Percentiles rank a stretch among this genome's conserved stretches.
phyloP scores from a whole-genome alignment of 2,329 filamentous ascomycete genomes.

The Periconia sp. region DNA sequence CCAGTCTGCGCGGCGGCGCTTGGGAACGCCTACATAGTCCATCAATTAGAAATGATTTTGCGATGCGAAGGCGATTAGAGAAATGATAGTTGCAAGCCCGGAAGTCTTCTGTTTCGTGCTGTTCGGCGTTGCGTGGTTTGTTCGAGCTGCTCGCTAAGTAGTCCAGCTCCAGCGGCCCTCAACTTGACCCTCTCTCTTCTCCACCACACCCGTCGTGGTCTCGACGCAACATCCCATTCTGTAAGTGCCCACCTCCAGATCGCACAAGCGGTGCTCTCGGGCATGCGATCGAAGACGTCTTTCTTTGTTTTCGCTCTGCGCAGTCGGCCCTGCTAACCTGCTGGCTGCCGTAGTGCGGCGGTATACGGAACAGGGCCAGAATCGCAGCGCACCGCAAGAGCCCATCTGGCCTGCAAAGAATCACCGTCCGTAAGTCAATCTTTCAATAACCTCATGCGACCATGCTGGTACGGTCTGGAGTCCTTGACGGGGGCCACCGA shows the following conservation, averaged over 20 bases:
- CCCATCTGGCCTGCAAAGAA: conserved; percentile 30
- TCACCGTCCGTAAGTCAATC: conserved; percentile 41
- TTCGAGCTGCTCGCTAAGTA: conserved; percentile 29
- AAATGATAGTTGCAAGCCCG: conserved; percentile 20
- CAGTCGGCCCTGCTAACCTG: conserved; percentile 38
- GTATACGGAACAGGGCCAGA: conserved; percentile 42
- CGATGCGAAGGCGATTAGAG: conserved; percentile 24
- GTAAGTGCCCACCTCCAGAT: conserved; percentile 33
- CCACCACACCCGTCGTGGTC: conserved; percentile 29
- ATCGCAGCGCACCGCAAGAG: conserved; percentile 36
- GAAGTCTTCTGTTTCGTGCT: conserved; percentile 28
- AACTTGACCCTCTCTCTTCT: conserved; percentile 27
- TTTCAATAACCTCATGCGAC: conserved; percentile 40
- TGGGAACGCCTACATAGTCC: conserved; percentile 7
- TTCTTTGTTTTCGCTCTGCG: conserved; percentile 22
- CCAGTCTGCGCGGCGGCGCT: conserved; percentile 21
- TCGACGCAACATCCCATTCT: conserved; percentile 28
- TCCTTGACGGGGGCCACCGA: conserved; percentile 24
- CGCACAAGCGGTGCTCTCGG: conserved; percentile 12
- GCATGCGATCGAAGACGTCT: conserved; percentile 18
- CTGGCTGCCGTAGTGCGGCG: conserved; percentile 41
- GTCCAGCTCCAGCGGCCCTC: conserved; percentile 8
- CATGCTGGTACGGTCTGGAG: conserved; percentile 17
- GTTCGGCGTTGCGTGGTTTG: conserved; percentile 30
- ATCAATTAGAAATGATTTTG: conserved; percentile 15